A percentile compares a stretch with the other conserved stretches of the same genome.
Evolutionary conservation across 2,329 filamentous ascomycete genomes (phyloP).

Genomic region (Thelonectria rubi): DNA sequence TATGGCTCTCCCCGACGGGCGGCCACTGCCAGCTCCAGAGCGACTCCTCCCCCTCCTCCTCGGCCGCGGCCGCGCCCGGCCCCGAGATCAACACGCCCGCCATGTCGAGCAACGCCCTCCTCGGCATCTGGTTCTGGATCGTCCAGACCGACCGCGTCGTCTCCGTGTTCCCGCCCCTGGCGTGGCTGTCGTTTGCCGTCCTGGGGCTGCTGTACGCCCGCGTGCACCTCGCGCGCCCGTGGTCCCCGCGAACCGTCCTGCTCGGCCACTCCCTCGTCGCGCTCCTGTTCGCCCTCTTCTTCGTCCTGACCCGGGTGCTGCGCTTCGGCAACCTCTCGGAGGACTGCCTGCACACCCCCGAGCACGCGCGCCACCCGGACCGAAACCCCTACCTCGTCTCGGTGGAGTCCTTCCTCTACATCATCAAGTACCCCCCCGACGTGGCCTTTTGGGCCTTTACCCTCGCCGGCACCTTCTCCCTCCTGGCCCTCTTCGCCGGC

Average conservation of each 20-base stretch:
- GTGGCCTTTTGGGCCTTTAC: conserved; percentile 56
- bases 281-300: conserved; percentile 47
- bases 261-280: conserved; percentile 44
- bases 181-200: conserved; percentile 58
- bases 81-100: conserved; percentile 17
- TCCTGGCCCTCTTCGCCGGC: conserved; percentile 50
- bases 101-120: conserved; percentile 37
- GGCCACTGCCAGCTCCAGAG: conserved; percentile 47
- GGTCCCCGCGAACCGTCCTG: conserved; percentile 40
- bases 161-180: conserved; percentile 55
- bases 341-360: conserved; percentile 52
- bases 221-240: conserved; percentile 46
- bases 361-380: conserved; percentile 43
- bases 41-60: background rate
- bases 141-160: conserved; percentile 43
- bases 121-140: conserved; percentile 54
- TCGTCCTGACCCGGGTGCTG: conserved; percentile 53
- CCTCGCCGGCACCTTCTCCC: conserved; percentile 50
- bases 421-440: conserved; percentile 58
- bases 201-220: conserved; percentile 56
- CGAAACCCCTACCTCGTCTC: conserved; percentile 55
- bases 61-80: background rate
- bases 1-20: conserved; percentile 53
- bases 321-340: conserved; percentile 56
- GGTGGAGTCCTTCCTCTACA: conserved; percentile 55